Base-by-base conservation (phyloP, 78 protist species). In the Cavenderia fasciculata region DNA sequence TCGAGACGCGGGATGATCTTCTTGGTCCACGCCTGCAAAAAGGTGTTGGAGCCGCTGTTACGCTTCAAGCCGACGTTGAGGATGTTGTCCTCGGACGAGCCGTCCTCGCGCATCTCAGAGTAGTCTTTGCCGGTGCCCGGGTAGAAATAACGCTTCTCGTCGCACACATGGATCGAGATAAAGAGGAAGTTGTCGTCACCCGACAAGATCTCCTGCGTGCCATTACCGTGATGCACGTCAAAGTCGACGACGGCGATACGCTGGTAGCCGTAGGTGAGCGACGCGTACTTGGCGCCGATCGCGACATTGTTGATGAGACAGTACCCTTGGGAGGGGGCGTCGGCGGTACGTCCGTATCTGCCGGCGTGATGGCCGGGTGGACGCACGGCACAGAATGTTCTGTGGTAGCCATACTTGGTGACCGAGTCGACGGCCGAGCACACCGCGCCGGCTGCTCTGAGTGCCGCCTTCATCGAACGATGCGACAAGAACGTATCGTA, bases 301-400 rank as follows among this genome's bases (percentile, higher is more conserved):
- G 95, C 97, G 6, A 91, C 94, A 36, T 87, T 86, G 51, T 95
- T 95, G 76, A 95, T 59, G 68, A 95, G 40, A 75, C 97, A 95
- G 51, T 92, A 95, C 16, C 97, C 97, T 74, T 89, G 94, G 7
- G 96, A 94, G 40, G 73, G 85, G 0, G 94, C 87, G 46, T 62
- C 94, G 54, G 59, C 38, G 8, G 77, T 74, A 23, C 84, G 72
- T 31, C 94, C 94, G 27, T 54, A 63, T 21, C 61, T 36, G 33
- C 96, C 89, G n/a, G 95, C 95, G 49, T 87, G 93, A 87, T 87
- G 93, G 8, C 97, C 97, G 0, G 97, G 97, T n/a, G 97, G 97
- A 27, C 97, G 87, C 27, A 95, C 75, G 14, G 94, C 94, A 61
- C 94, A 88, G 57, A 94, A 88, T 6, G 87, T 70, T 43, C 89